Evolutionary conservation across 1,284 basidiomycete genomes (phyloP).

Genomic region (Schizophyllum commune): DNA sequence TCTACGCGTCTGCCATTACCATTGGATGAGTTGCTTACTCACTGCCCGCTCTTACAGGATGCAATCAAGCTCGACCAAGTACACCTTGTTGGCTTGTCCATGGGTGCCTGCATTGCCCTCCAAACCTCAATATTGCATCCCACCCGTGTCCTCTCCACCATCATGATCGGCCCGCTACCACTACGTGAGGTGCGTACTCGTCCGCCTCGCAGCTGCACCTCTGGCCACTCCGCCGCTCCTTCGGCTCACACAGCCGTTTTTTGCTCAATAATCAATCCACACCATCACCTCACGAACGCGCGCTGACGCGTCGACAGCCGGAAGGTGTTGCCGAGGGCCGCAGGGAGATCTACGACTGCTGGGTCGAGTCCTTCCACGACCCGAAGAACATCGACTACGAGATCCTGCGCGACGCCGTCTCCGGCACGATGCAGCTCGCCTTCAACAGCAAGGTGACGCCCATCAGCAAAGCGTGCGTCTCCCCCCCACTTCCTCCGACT

Average conservation of each 20-base stretch:
- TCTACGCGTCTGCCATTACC: too few species aligned
- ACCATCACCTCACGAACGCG: too few species aligned
- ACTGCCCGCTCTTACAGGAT: conserved; percentile 15
- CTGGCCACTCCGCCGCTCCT: too few species aligned
- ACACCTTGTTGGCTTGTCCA: conserved; percentile 27
- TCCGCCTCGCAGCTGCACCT: too few species aligned
- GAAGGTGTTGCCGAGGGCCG: conserved; percentile 23
- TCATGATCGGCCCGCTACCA: conserved; percentile 25
- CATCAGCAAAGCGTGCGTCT: conserved; percentile 20
- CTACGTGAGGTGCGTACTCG: conserved; percentile 23
- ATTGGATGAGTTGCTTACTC: not conserved
- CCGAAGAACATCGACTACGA: conserved; percentile 11
- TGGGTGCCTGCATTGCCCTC: conserved; percentile 26
- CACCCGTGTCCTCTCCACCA: conserved; percentile 24
- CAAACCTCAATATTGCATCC: conserved; percentile 24
- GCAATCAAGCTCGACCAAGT: conserved; percentile 25
- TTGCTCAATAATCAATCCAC: too few species aligned
- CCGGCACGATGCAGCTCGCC: conserved; percentile 24
- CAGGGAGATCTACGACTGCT: conserved; percentile 26
- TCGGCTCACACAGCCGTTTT: too few species aligned
- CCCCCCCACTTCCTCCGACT: not conserved
- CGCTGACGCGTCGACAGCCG: conserved; percentile 16
- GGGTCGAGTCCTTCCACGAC: conserved; percentile 20
- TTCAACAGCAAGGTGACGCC: conserved; percentile 19
- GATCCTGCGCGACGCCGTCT: conserved; percentile 16